Evolutionary conservation across 495 filamentous ascomycete species (phyloP), one percentile per base, ranked within the genome.

Genomic region (Lepraria neglecta): DNA sequence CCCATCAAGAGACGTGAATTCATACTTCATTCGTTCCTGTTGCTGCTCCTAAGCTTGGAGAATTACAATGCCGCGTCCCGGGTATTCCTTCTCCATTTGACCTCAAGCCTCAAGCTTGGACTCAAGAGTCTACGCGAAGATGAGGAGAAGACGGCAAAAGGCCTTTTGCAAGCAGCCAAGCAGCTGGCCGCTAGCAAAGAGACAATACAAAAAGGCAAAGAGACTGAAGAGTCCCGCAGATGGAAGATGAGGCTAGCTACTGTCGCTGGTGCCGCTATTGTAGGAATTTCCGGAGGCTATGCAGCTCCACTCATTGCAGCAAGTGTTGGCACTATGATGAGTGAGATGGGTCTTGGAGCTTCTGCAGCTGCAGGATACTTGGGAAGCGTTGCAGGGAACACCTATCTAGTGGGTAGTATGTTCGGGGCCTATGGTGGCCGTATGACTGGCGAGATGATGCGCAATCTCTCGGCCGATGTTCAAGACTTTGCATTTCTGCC

Each of bases 341-440:
- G 89, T 21, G 89, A 87, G 5, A 69, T 91, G 6, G 90, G 92
- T 7, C 78, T 97, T 0, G 90, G 88, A 17, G 82, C 86, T 12
- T 88, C 87, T 31, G 87, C 87, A 3, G 87, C 89, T 27, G 90
- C 91, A 14, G 83, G 84, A 9, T 85, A 95, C 59, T 74, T 98
- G 0, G 94, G 91, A 15, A 77, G 84, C 15, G 71, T 97, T 57
- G 88, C 90, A 12, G 82, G 88, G 28, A 95, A 85, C 65, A 80
- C 82, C 6, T 82, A 91, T 17, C 74, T 90, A 46, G 87, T 96
- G 21, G 92, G 91, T 6, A 82, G 86, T 53, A 72, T 97, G 14
- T 96, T 98, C 67, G 92, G 92, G 35, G 88, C 91, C 10, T 95
- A 94, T 69, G 91, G 91, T 28, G 89, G 85, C 14, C 80, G 87